A percentile compares a stretch with the other conserved stretches of the same genome.
Conservation (phyloP, 2,329 filamentous ascomycete species). For the Xylariaceae sp. region DNA sequence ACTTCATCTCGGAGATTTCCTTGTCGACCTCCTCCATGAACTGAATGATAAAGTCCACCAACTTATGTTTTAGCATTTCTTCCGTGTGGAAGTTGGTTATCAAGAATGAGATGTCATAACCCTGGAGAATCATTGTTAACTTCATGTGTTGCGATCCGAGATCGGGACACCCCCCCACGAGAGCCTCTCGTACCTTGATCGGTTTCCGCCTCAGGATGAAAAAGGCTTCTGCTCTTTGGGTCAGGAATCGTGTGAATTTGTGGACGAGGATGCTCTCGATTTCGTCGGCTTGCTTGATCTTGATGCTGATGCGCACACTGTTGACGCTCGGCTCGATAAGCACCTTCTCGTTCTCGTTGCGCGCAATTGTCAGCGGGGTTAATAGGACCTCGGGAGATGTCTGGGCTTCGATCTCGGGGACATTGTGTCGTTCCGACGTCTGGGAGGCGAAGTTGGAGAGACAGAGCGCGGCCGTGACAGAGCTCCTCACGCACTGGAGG, state of each 20-base stretch:
- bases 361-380: slow-evolving; percentile 81
- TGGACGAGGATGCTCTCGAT: slow-evolving; percentile 97
- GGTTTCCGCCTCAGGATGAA: slow-evolving; percentile 94
- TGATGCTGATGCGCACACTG: slow-evolving; percentile 93
- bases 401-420: slow-evolving; percentile 91
- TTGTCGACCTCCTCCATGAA: slow-evolving; percentile 99
- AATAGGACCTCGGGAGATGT: slow-evolving; percentile 91
- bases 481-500: slow-evolving; percentile 91
- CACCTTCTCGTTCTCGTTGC: slow-evolving; percentile 96
- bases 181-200: slow-evolving; percentile 62
- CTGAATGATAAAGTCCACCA: slow-evolving; percentile 98
- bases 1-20: slow-evolving; percentile 99
- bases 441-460: slow-evolving; percentile 97
- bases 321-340: slow-evolving; percentile 96
- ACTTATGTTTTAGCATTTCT: slow-evolving; percentile 97
- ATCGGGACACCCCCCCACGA: neutral
- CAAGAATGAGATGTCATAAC: slow-evolving; percentile 97
- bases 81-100: slow-evolving; percentile 99
- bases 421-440: slow-evolving; percentile 93
- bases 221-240: slow-evolving; percentile 92
- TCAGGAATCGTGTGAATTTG: slow-evolving; percentile 96
- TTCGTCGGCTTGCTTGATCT: slow-evolving; percentile 99
- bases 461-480: slow-evolving; percentile 86
- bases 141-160: neutral
- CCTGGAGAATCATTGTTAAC: slow-evolving; percentile 38